These are phyloP conservation scores for Macadamia integrifolia DNA, from an alignment of 164 flowering plant genomes.

Conservation along the genomic window DNA sequence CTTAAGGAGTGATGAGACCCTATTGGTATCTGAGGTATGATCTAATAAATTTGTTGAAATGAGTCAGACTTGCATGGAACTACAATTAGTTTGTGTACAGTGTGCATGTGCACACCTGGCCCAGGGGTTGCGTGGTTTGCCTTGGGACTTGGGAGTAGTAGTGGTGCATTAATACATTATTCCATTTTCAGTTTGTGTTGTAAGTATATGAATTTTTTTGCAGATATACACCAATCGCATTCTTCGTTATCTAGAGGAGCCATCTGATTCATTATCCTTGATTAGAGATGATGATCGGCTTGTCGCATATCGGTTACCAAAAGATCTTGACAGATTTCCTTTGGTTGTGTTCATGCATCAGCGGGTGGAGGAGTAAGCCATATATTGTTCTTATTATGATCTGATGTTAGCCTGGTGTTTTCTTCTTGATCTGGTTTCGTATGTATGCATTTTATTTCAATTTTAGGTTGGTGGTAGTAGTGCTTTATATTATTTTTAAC, in stretches of 20 bases:
- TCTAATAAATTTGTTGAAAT: constrained; percentile 3
- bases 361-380: constrained; percentile 64
- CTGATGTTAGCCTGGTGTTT: not conserved
- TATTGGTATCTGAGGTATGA: constrained; percentile 80
- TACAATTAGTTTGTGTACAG: too few species aligned
- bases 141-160: too few species aligned
- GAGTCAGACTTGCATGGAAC: not conserved
- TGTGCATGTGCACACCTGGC: too few species aligned
- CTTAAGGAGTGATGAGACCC: constrained; percentile 54
- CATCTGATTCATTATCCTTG: constrained; percentile 70
- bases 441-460: too few species aligned
- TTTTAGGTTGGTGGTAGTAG: not conserved
- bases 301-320: constrained; percentile 75
- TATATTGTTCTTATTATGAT: constrained; percentile 2
- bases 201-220: constrained; percentile 6
- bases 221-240: constrained; percentile 75
- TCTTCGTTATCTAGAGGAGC: constrained; percentile 80
- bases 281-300: constrained; percentile 88
- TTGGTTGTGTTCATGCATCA: constrained; percentile 78
- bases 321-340: constrained; percentile 36
- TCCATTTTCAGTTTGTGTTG: constrained; percentile 2
- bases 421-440: not conserved
- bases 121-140: too few species aligned
- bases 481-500: not conserved
- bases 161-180: too few species aligned